Evolutionary conservation across 768 basidiomycete species (phyloP).

Genomic region (Termitomyces sp.): DNA sequence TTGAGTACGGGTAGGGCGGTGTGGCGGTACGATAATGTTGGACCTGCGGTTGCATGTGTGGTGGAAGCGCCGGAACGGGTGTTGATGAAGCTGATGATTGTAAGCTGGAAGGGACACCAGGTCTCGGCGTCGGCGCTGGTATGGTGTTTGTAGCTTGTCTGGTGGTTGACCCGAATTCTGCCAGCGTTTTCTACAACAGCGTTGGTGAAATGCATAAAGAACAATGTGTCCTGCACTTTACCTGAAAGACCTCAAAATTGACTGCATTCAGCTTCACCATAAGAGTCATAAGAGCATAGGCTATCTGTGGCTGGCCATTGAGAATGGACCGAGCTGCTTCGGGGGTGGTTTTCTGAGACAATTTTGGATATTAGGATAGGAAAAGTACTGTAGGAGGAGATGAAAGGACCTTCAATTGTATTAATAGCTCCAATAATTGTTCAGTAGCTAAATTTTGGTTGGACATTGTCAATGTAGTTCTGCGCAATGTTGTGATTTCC

Average conservation of each 20-base stretch:
- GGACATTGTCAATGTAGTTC: conserved; percentile 41
- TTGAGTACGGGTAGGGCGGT: conserved; percentile 25
- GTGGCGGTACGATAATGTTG: conserved; percentile 30
- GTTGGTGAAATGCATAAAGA: neutral
- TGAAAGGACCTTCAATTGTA: conserved; percentile 61
- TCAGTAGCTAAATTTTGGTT: conserved; percentile 52
- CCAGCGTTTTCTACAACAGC: conserved; percentile 52
- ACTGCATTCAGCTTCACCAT: conserved; percentile 79
- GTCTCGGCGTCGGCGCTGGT: conserved; percentile 19
- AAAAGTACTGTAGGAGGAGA: neutral
- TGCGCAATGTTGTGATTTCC: no score
- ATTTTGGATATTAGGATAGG: neutral
- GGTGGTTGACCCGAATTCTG: conserved; percentile 38
- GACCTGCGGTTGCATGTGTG: conserved; percentile 33
- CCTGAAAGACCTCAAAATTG: conserved; percentile 74
- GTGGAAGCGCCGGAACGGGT: conserved; percentile 44
- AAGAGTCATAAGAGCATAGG: conserved; percentile 70
- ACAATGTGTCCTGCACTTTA: conserved; percentile 20
- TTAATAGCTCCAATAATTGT: conserved; percentile 67
- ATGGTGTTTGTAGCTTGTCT: conserved; percentile 19
- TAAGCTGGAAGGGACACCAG: conserved; percentile 18
- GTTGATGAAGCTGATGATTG: conserved; percentile 27
- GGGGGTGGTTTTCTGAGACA: conserved; percentile 67
- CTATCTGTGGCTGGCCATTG: conserved; percentile 70
- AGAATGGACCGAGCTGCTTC: conserved; percentile 65